Percentiles rank a stretch among this genome's conserved stretches.
Evolutionary conservation across 2,329 filamentous ascomycete species (phyloP).

Genomic region (Grosmannia serpens): DNA sequence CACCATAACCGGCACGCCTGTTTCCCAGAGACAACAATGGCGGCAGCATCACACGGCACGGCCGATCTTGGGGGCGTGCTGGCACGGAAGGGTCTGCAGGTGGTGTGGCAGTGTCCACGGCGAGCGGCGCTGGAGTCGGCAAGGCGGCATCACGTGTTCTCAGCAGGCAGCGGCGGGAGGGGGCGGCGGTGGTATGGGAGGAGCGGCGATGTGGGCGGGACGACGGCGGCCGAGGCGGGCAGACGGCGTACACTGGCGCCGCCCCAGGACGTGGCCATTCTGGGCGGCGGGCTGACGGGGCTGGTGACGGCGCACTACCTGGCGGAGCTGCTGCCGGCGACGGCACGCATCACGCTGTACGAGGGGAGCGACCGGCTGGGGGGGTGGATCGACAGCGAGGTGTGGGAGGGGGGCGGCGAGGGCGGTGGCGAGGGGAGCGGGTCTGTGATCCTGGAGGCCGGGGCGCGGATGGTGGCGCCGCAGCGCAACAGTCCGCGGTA

Average conservation of each 20-base stretch:
- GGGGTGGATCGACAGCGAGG: constrained; percentile 67
- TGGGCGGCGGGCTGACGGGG: constrained; percentile 77
- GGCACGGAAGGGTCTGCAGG: neutral
- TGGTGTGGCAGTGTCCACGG: neutral
- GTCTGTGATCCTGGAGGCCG: constrained; percentile 67
- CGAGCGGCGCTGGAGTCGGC: neutral
- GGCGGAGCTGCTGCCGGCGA: constrained; percentile 49
- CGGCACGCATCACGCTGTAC: constrained; percentile 67
- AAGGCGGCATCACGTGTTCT: neutral
- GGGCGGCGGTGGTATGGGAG: neutral
- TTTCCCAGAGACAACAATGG: too few relatives aligned
- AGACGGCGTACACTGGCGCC: neutral
- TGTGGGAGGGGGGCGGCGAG: constrained; percentile 39
- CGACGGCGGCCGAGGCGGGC: neutral
- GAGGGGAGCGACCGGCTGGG: constrained; percentile 61
- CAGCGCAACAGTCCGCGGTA: constrained; percentile 28
- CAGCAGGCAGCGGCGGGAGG: neutral
- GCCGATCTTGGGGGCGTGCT: neutral
- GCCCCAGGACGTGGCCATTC: constrained; percentile 43
- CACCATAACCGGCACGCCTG: too few relatives aligned
- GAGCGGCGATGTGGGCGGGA: neutral
- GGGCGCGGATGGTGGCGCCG: constrained; percentile 64
- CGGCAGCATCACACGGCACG: neutral
- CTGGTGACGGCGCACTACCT: constrained; percentile 70
- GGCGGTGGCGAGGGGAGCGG: too few relatives aligned